phyloP scores from a whole-genome alignment of 2,329 filamentous ascomycete genomes.

The Aspergillus pseudoglaucus region DNA sequence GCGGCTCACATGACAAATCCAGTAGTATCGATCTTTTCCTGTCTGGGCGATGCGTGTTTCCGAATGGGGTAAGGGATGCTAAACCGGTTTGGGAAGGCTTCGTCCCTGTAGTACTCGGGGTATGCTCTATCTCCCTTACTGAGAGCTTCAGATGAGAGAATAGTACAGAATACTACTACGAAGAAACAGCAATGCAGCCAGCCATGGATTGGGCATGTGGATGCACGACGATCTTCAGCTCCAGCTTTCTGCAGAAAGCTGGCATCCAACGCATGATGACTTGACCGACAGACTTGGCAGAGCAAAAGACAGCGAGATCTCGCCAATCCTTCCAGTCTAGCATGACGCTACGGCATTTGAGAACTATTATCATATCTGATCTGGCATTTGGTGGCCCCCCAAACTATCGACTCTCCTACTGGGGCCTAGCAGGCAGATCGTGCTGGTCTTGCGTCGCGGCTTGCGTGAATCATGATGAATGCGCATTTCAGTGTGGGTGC shows the following conservation, averaged over 20 bases:
- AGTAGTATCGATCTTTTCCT: conserved; percentile 10
- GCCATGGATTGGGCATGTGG: neutral
- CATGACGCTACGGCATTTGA: too few relatives aligned
- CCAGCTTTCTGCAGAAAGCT: neutral
- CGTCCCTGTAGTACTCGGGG: too few relatives aligned
- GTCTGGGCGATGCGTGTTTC: conserved; percentile 11
- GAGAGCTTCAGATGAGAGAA: too few relatives aligned
- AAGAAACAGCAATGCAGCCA: neutral
- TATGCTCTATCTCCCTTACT: too few relatives aligned
- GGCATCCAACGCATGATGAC: neutral
- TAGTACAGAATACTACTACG: too few relatives aligned
- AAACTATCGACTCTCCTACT: conserved; percentile 18
- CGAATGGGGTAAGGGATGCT: conserved; percentile 6
- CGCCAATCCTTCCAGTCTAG: neutral
- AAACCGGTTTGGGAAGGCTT: neutral
- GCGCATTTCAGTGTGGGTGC: neutral
- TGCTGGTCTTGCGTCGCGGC: conserved; percentile 16
- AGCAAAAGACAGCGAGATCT: neutral
- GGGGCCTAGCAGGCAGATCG: conserved; percentile 16
- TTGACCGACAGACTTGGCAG: neutral
- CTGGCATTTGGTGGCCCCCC: conserved; percentile 6
- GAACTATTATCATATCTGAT: neutral
- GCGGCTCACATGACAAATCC: conserved; percentile 10
- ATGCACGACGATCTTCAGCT: neutral
- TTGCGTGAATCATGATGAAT: conserved; percentile 14